Conservation (phyloP, 805 yeast genomes). For the Metschnikowia corniflorae region DNA sequence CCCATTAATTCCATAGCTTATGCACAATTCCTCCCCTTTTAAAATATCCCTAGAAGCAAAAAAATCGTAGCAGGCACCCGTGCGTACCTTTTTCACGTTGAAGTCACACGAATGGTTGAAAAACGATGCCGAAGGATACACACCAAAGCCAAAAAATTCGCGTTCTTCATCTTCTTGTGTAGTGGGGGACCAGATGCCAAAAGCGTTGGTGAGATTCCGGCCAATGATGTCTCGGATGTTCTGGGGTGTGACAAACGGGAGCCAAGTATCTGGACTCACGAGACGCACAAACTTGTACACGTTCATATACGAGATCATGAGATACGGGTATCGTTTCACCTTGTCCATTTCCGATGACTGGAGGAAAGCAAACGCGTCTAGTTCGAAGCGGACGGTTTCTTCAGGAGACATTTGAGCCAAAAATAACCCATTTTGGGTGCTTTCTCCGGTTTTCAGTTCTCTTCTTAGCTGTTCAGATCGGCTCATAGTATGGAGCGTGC, state of each 20-base stretch:
- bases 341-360: conserved; percentile 53
- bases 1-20: conserved; percentile 55
- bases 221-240: conserved; percentile 50
- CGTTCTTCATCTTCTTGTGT: conserved; percentile 39
- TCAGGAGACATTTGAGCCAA: conserved; percentile 4
- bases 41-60: conserved; percentile 37
- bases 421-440: not conserved
- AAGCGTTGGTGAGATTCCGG: conserved; percentile 61
- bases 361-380: conserved; percentile 34
- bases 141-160: conserved; percentile 58
- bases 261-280: conserved; percentile 33
- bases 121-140: conserved; percentile 61
- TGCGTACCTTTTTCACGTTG: conserved; percentile 43
- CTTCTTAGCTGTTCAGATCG: conserved; percentile 7
- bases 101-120: conserved; percentile 67
- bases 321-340: conserved; percentile 42
- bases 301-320: conserved; percentile 44
- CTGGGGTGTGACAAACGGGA: conserved; percentile 34
- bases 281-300: conserved; percentile 47
- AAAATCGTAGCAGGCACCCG: conserved; percentile 37
- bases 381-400: conserved; percentile 18
- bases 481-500: conserved; percentile 11
- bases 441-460: not conserved
- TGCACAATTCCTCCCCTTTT: conserved; percentile 50
- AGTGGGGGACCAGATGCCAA: conserved; percentile 59